These are phyloP conservation scores for Annulohypoxylon bovei DNA, from an alignment of 495 filamentous ascomycete genomes.

Conservation along the genomic window DNA sequence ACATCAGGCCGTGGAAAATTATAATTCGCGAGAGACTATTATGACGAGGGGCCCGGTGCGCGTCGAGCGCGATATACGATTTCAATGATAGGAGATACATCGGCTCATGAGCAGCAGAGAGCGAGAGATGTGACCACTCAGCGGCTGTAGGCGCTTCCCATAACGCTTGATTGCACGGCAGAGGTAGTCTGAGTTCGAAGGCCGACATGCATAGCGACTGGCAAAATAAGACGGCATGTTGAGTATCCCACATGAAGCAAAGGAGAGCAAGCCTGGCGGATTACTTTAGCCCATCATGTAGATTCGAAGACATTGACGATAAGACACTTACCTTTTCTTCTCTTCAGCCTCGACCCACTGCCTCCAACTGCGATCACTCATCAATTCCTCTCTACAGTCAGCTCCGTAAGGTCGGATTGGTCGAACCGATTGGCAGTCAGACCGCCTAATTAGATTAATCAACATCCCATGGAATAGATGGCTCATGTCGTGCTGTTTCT, in stretches of 20 bases:
- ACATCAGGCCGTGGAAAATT: slow-evolving; percentile 66
- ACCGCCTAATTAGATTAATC: slow-evolving; percentile 67
- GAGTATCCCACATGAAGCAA: slow-evolving; percentile 69
- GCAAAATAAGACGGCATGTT: slow-evolving; percentile 66
- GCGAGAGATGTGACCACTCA: slow-evolving; percentile 55
- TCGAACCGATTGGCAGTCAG: slow-evolving; percentile 59
- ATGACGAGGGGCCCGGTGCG: slow-evolving; percentile 48
- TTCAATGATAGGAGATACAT: slow-evolving; percentile 62
- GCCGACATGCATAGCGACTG: slow-evolving; percentile 68
- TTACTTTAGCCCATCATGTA: slow-evolving; percentile 6
- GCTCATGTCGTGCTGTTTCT: slow-evolving; percentile 64
- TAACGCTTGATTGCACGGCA: slow-evolving; percentile 57
- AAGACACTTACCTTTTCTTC: slow-evolving; percentile 54
- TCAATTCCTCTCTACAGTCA: slow-evolving; percentile 23
- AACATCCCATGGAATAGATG: slow-evolving; percentile 67
- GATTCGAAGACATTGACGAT: neutral
- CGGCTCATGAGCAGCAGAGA: slow-evolving; percentile 43
- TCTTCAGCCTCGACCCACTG: slow-evolving; percentile 63
- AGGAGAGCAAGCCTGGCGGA: slow-evolving; percentile 56
- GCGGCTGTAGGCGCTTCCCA: slow-evolving; percentile 64
- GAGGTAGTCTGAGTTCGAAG: slow-evolving; percentile 61
- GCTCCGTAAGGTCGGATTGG: slow-evolving; percentile 37
- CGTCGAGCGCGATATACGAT: slow-evolving; percentile 58
- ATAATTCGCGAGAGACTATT: slow-evolving; percentile 61
- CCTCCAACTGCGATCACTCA: slow-evolving; percentile 57